These are phyloP conservation scores for Parascedosporium putredinis DNA, from an alignment of 2,329 filamentous ascomycete species.

Conservation along the genomic window DNA sequence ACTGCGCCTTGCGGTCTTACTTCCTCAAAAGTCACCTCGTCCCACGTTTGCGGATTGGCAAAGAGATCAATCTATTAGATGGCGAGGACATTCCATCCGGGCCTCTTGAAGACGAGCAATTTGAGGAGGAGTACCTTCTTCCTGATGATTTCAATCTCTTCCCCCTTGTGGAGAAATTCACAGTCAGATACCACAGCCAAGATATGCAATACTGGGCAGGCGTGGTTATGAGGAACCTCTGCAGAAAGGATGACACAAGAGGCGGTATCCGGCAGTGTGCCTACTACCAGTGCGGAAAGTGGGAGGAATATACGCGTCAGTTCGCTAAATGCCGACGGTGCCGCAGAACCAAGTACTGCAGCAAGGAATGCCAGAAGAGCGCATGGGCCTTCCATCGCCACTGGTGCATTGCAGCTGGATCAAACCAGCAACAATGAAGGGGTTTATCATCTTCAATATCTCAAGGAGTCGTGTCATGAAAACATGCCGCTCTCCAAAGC, in stretches of 20 bases:
- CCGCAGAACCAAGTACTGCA: conserved; percentile 96
- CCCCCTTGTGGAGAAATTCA: conserved; percentile 96
- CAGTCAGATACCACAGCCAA: conserved; percentile 83
- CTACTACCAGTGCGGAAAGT: conserved; percentile 96
- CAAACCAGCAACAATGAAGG: conserved; percentile 8
- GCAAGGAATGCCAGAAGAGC: conserved; percentile 98
- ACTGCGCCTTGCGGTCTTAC: conserved; percentile 90
- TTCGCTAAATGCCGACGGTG: conserved; percentile 97
- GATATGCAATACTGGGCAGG: conserved; percentile 99
- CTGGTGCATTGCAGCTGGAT: conserved; percentile 74
- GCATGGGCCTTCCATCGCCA: conserved; percentile 97
- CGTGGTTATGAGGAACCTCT: conserved; percentile 97
- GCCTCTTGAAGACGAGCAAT: conserved; percentile 40
- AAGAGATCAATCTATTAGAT: conserved; percentile 72
- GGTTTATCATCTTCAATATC: no score
- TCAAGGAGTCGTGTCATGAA: no score
- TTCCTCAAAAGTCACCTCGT: conserved; percentile 94
- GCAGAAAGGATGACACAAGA: conserved; percentile 89
- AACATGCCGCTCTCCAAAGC: no score
- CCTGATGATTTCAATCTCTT: conserved; percentile 98
- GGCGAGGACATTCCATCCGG: conserved; percentile 35
- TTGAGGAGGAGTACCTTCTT: conserved; percentile 78
- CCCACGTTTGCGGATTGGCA: conserved; percentile 79
- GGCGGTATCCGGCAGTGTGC: conserved; percentile 95
- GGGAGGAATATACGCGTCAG: conserved; percentile 93